phyloP scores from a whole-genome alignment of 352 stramenopile species.

The Phytopythium aichiense region DNA sequence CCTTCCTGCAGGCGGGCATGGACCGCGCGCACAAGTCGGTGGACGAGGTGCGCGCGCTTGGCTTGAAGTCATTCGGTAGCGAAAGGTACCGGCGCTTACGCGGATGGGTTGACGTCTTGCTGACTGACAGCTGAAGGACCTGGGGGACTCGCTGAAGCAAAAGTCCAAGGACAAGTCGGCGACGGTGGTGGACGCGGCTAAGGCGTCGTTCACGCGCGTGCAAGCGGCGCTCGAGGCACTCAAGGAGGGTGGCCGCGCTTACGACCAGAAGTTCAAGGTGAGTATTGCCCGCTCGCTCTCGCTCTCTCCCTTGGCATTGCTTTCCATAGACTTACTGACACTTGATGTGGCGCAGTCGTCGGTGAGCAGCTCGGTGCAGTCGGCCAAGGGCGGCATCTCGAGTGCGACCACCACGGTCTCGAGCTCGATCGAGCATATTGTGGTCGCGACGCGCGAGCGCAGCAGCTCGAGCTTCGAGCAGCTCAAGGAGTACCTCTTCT shows the following conservation, averaged over 20 bases:
- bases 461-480: slow-evolving; percentile 61
- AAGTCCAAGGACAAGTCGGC: slow-evolving; percentile 47
- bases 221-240: slow-evolving; percentile 47
- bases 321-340: neutral
- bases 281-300: too few species aligned
- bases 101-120: neutral
- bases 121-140: slow-evolving; percentile 30
- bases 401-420: slow-evolving; percentile 38
- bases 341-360: slow-evolving; percentile 9
- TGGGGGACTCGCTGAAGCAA: slow-evolving; percentile 50
- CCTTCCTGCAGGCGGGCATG: slow-evolving; percentile 60
- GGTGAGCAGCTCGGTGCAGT: slow-evolving; percentile 35
- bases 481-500: slow-evolving; percentile 50
- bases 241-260: slow-evolving; percentile 57
- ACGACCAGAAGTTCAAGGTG: slow-evolving; percentile 61
- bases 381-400: slow-evolving; percentile 36
- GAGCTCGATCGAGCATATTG: slow-evolving; percentile 67
- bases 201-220: slow-evolving; percentile 51
- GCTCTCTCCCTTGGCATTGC: neutral
- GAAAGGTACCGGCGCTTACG: neutral
- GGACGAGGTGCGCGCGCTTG: slow-evolving; percentile 28
- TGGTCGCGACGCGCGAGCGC: slow-evolving; percentile 44
- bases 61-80: too few species aligned
- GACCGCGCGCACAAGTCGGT: slow-evolving; percentile 67
- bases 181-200: slow-evolving; percentile 41